Evolutionary conservation across 2,329 filamentous ascomycete genomes (phyloP).

Genomic region (Phialemonium atrogriseum): DNA sequence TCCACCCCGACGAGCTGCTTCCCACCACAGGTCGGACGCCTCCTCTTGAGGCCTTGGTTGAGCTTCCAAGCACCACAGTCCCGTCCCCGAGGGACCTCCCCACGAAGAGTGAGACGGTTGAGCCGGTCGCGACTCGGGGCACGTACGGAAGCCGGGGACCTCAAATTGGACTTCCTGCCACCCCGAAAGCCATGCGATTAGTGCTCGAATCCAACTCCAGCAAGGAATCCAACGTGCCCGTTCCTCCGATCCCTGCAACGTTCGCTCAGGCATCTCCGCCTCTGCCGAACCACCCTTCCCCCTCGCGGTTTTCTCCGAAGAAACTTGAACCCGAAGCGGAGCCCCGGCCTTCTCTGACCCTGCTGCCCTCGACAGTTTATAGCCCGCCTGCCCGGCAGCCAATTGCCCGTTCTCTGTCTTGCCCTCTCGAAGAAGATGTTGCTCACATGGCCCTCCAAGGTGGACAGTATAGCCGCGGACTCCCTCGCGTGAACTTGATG

Average conservation of each 20-base stretch:
- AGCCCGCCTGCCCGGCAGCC: constrained; percentile 41
- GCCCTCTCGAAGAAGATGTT: constrained; percentile 37
- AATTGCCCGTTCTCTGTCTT: constrained; percentile 56
- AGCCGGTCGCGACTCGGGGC: constrained; percentile 42
- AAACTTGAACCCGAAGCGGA: constrained; percentile 15
- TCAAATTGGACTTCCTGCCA: constrained; percentile 75
- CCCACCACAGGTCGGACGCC: constrained; percentile 22
- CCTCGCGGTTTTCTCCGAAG: constrained; percentile 18
- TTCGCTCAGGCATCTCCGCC: constrained; percentile 35
- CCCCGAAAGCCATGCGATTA: constrained; percentile 83
- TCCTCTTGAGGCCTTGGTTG: constrained; percentile 20
- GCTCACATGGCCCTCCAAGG: constrained; percentile 9
- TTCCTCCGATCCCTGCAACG: constrained; percentile 42
- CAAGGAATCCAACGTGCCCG: constrained; percentile 33
- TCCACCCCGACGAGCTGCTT: constrained; percentile 56
- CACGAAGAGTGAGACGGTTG: constrained; percentile 57
- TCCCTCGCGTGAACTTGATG: constrained; percentile 18
- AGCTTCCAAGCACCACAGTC: constrained; percentile 33
- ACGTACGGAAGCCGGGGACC: constrained; percentile 40
- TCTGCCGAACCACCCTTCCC: constrained; percentile 20
- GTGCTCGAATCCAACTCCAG: constrained; percentile 55
- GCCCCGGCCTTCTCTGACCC: constrained; percentile 26
- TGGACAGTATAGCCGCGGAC: constrained; percentile 9
- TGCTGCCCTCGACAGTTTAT: constrained; percentile 53
- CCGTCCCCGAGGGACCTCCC: constrained; percentile 34